These are phyloP conservation scores for Eimeria necatrix DNA, from an alignment of 169 alveolate species.

Conservation along the genomic window DNA sequence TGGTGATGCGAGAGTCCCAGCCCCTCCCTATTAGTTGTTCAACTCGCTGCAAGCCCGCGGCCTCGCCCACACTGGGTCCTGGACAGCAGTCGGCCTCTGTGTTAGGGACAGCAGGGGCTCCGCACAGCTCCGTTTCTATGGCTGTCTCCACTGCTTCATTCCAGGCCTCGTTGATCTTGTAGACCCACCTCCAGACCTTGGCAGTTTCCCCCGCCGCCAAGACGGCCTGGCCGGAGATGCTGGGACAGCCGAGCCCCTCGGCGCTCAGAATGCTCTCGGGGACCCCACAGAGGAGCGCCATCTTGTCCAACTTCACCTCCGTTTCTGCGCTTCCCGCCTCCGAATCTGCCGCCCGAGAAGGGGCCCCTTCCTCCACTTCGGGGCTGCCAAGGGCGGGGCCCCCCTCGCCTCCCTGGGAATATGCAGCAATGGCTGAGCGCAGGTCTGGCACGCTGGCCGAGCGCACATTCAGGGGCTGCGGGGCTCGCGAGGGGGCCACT, in stretches of 20 bases:
- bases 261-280: conserved; percentile 50
- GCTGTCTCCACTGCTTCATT: conserved; percentile 46
- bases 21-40: conserved; percentile 31
- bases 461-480: background rate
- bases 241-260: conserved; percentile 77
- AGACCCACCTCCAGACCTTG: conserved; percentile 85
- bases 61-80: background rate
- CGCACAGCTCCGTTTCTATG: background rate
- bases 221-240: conserved; percentile 83
- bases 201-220: conserved; percentile 84
- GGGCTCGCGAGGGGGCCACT: background rate
- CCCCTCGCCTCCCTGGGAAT: background rate
- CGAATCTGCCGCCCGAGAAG: background rate
- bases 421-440: conserved; percentile 38
- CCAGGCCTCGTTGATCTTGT: conserved; percentile 82
- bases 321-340: background rate
- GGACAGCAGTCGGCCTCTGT: background rate
- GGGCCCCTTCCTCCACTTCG: background rate
- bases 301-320: conserved; percentile 31
- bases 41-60: background rate
- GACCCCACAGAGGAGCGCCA: conserved; percentile 75
- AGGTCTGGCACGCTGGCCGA: conserved; percentile 53
- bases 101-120: background rate
- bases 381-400: background rate
- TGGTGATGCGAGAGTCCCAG: conserved; percentile 22